A percentile compares a stretch with the other conserved stretches of the same genome.
Conservation (phyloP, 768 basidiomycete species). For the Daedaleopsis sinensis region DNA sequence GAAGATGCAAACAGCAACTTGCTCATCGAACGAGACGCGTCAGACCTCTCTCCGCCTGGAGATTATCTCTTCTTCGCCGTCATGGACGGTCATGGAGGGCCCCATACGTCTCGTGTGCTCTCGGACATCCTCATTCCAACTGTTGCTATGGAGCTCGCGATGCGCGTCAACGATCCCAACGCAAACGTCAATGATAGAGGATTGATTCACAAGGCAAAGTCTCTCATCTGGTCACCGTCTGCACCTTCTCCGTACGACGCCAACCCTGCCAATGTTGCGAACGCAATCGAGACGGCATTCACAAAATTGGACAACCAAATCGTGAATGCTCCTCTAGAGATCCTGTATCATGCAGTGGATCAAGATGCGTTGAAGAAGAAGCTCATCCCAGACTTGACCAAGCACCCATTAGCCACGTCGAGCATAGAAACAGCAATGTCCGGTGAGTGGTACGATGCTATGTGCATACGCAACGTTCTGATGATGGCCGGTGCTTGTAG, state of each 20-base stretch:
- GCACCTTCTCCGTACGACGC: constrained; percentile 38
- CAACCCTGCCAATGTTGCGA: constrained; percentile 57
- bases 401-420: constrained; percentile 69
- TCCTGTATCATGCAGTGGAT: constrained; percentile 63
- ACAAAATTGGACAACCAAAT: constrained; percentile 84
- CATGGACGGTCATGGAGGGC: constrained; percentile 91
- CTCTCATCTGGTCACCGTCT: constrained; percentile 37
- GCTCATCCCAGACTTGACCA: constrained; percentile 63
- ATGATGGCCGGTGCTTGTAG: constrained; percentile 37
- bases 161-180: constrained; percentile 46
- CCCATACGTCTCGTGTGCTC: constrained; percentile 81
- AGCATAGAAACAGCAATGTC: constrained; percentile 85
- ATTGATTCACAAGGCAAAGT: constrained; percentile 41
- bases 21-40: constrained; percentile 62
- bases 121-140: constrained; percentile 84
- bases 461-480: not conserved
- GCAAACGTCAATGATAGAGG: constrained; percentile 30
- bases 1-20: constrained; percentile 85
- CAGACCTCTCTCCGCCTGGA: constrained; percentile 61
- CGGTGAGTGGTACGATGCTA: constrained; percentile 41
- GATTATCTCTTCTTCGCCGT: constrained; percentile 86
- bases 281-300: constrained; percentile 79
- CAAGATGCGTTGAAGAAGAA: constrained; percentile 51
- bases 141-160: constrained; percentile 73
- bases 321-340: constrained; percentile 71